Base-by-base conservation (phyloP, 768 basidiomycete species). In the Podaxis mareebaensis region DNA sequence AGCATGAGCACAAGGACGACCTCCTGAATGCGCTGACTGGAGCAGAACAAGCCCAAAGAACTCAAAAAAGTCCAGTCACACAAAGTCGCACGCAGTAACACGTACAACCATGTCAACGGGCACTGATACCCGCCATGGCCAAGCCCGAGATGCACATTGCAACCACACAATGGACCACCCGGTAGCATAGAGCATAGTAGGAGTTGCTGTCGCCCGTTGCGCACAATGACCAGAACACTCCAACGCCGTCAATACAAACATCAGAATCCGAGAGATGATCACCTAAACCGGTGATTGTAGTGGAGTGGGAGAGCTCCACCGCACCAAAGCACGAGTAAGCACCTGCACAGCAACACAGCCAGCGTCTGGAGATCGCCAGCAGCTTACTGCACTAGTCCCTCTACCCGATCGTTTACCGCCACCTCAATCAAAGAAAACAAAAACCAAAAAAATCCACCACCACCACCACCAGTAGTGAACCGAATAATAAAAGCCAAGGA, bases 401-500 rank as follows among this genome's bases (percentile, higher is more conserved):
- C 17, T n/a, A 46, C 17, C 44, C 44, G 44, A 46, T 46, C 44
- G 44, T 46, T 46, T 17, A n/a, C 44, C 44, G 44, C 15, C 44
- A 17, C 17, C 7, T 15, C 49, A 24, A 51, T 22, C 22, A 51
- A 24, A 60, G 12, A 38, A 36, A 59, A 60, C n/a, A 60, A 60
- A 20, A 58, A 26, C 33, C 60, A 64, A 36, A 53, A 46, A 49
- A 3, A 30, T 62, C 33, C 42, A 26, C 39, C 44, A 46, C 44
- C 44, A 15, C 44, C n/a, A 46, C 44, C 44, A 15, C n/a, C 44
- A 10, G 44, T 20, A 56, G 46, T 17, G 53, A 22, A 38, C 24
- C 49, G 67, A 48, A 38, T 58, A 61, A 60, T 30, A 33, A 20
- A 38, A 53, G 10, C 28, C 33, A 55, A 60, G 39, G 55, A 48